phyloP scores from a whole-genome alignment of 192 early-diverging fungal genomes.

The Coemansia sp. region DNA sequence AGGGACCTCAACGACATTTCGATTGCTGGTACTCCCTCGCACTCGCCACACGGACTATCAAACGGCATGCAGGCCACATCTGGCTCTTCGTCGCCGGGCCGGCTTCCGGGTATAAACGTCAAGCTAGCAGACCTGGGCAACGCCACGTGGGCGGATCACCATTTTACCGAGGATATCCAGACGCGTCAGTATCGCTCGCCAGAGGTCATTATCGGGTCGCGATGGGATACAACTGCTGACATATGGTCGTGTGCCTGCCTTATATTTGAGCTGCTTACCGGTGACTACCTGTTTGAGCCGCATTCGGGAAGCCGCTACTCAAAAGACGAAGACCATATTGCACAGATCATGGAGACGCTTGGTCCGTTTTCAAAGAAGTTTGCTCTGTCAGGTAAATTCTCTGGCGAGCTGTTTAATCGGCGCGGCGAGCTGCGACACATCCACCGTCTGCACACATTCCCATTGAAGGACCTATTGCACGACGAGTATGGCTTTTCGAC shows the following conservation, averaged over 20 bases:
- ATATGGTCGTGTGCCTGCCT: constrained; percentile 95
- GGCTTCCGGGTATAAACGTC: constrained; percentile 58
- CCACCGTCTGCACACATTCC: constrained; percentile 78
- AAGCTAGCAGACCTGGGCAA: constrained; percentile 98
- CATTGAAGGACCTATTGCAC: constrained; percentile 74
- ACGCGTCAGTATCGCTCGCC: constrained; percentile 96
- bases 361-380: constrained; percentile 80
- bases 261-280: constrained; percentile 90
- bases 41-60: constrained; percentile 6
- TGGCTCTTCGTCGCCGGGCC: constrained; percentile 10
- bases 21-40: constrained; percentile 48
- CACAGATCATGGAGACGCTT: constrained; percentile 92
- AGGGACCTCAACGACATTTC: constrained; percentile 67
- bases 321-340: constrained; percentile 96
- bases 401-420: constrained; percentile 83
- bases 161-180: constrained; percentile 95
- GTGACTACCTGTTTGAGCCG: constrained; percentile 95
- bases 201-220: constrained; percentile 87
- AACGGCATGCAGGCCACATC: constrained; percentile 13
- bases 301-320: constrained; percentile 75
- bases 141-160: constrained; percentile 92
- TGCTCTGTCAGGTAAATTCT: constrained; percentile 80
- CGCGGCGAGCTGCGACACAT: constrained; percentile 88
- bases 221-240: constrained; percentile 84
- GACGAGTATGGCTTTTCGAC: constrained; percentile 83